Evolutionary conservation across 192 early-diverging fungal genomes (phyloP), one percentile per base, ranked within the genome.

Genomic region (Coemansia sp.): DNA sequence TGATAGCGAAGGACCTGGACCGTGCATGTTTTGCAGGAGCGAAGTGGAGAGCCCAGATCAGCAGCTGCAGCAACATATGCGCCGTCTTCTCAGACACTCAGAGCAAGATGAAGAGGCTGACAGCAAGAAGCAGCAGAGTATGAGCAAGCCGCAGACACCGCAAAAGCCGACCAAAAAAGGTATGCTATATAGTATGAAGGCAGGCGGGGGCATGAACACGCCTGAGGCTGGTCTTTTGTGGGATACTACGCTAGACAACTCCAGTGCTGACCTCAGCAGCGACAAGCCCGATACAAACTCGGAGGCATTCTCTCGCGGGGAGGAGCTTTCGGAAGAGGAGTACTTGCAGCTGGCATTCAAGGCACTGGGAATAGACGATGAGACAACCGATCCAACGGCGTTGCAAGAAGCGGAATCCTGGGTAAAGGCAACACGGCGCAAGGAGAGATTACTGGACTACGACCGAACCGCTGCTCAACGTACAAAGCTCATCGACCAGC

Each of bases 381-480:
- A 42, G 15, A 39, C 28, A 2, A 68, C 67, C n/a, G 58, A 63
- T 30, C 61, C 64, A 1, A 63, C 20, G 3, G 39, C 61, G 2
- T 15, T 59, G 29, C 64, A 30, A n/a, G 56, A 70, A 25, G 75
- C 80, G 7, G 75, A 74, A 51, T 35, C 72, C 15, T 81, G 79
- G 79, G 64, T 66, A 28, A 60, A 59, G 23, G 83, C 83, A 1
- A 69, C 60, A 51, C 63, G 64, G 3, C 72, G 75, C 62, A 77
- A 76, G 31, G 79, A 81, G 37, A 65, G 72, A 12, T 59, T 85
- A 21, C 58, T 85, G 57, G 69, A 72, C 29, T 83, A 75, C 55
- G 81, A 85, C 43, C 74, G 72, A 7, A 83, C 81, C 2, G 70
- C 74, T 13, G 84, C 84, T 3, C 77, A 79, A 59, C 77, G 81